A percentile compares a stretch with the other conserved stretches of the same genome.
These are phyloP conservation scores for Ophiosphaerella narmari DNA, from an alignment of 2,329 filamentous ascomycete genomes.

Conservation along the genomic window DNA sequence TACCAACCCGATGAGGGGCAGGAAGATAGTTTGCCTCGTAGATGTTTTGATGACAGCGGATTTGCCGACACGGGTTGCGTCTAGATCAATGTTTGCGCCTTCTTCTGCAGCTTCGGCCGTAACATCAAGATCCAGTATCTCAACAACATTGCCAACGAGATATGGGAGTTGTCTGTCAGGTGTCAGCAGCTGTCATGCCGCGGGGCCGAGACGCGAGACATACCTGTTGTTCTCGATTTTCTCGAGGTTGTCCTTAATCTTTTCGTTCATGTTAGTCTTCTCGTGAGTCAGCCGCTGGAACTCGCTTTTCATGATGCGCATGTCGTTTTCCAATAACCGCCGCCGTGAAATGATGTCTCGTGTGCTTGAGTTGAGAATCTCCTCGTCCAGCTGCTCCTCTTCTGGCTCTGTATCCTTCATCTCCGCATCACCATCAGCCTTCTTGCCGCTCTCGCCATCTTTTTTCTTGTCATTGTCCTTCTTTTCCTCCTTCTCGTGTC, in stretches of 20 bases:
- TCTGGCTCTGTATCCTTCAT: constrained; percentile 81
- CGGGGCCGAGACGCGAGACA: constrained; percentile 22
- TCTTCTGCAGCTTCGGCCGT: constrained; percentile 95
- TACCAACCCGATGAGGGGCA: constrained; percentile 94
- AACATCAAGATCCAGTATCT: constrained; percentile 94
- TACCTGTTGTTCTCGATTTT: constrained; percentile 99
- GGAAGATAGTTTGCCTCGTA: constrained; percentile 96
- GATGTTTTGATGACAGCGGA: constrained; percentile 99
- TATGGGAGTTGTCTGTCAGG: constrained; percentile 85
- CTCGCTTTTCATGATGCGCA: constrained; percentile 98
- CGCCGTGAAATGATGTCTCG: constrained; percentile 91
- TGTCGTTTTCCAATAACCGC: constrained; percentile 94
- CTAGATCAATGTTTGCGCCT: constrained; percentile 96
- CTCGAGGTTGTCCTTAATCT: constrained; percentile 98
- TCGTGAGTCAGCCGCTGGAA: constrained; percentile 92
- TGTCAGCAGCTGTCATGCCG: constrained; percentile 6
- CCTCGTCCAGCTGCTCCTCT: constrained; percentile 81
- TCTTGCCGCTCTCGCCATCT: constrained; percentile 61
- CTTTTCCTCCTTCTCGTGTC: constrained; percentile 74
- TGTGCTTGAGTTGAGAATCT: constrained; percentile 91
- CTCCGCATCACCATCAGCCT: constrained; percentile 75
- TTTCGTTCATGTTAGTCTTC: constrained; percentile 94
- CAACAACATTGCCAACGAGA: constrained; percentile 96
- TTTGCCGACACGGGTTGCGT: constrained; percentile 95
- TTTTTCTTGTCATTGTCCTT: constrained; percentile 59